Evolutionary conservation across 1,284 basidiomycete genomes (phyloP).

Genomic region (Farysia itapuensis): DNA sequence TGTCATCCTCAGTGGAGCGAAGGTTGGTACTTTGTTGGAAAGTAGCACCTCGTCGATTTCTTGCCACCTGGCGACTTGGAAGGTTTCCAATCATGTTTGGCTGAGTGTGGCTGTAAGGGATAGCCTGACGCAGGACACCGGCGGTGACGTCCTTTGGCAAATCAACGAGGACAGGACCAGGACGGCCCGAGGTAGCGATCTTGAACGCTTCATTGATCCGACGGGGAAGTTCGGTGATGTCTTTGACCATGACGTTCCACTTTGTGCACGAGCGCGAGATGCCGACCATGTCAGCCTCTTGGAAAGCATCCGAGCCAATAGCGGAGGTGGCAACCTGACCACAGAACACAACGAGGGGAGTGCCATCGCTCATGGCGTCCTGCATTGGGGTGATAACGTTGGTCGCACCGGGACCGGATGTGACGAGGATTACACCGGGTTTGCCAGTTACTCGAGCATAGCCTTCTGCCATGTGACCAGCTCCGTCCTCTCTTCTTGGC

Average conservation of each 20-base stretch:
- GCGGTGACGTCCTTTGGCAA: constrained; percentile 97
- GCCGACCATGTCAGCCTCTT: constrained; percentile 94
- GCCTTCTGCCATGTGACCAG: constrained; percentile 97
- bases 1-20: constrained; percentile 23
- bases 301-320: constrained; percentile 96
- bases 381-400: constrained; percentile 98
- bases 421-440: constrained; percentile 95
- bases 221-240: constrained; percentile 88
- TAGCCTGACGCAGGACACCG: constrained; percentile 78
- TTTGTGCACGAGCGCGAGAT: constrained; percentile 97
- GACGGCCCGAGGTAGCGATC: constrained; percentile 93
- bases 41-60: constrained; percentile 29
- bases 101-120: constrained; percentile 84
- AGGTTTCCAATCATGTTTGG: constrained; percentile 67
- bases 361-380: constrained; percentile 90
- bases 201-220: constrained; percentile 99
- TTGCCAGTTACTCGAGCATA: constrained; percentile 97
- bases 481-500: constrained; percentile 94
- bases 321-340: constrained; percentile 98
- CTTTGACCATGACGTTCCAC: constrained; percentile 99
- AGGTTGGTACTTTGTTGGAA: constrained; percentile 19
- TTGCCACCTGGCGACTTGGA: constrained; percentile 53
- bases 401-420: constrained; percentile 94
- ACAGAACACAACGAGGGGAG: constrained; percentile 91
- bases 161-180: constrained; percentile 95